Percentiles rank a stretch among this genome's conserved stretches.
These are phyloP conservation scores for Penicillium sp. DNA, from an alignment of 2,329 filamentous ascomycete genomes.

Conservation along the genomic window DNA sequence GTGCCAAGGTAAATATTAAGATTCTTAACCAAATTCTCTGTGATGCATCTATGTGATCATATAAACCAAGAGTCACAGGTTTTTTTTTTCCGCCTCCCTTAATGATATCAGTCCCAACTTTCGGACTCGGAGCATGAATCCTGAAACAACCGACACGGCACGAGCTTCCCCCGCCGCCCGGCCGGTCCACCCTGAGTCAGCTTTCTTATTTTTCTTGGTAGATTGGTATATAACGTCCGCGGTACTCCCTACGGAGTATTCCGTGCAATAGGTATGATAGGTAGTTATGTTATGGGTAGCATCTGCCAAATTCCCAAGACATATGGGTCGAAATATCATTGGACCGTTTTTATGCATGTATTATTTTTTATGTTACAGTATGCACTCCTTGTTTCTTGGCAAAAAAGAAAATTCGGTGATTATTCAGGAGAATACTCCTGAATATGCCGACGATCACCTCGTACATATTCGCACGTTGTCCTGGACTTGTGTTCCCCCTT, in stretches of 20 bases:
- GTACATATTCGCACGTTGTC: not conserved
- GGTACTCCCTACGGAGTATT: not conserved
- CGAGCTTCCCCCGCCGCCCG: conserved; percentile 15
- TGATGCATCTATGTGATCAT: too few species aligned
- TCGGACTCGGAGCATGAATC: conserved; percentile 24
- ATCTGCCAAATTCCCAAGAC: not conserved
- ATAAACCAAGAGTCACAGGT: too few species aligned
- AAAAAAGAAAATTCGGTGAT: not conserved
- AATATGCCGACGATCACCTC: conserved; percentile 9
- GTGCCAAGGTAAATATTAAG: too few species aligned
- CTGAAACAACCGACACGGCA: conserved; percentile 32
- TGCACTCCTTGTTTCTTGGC: conserved; percentile 4
- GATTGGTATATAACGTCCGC: too few species aligned
- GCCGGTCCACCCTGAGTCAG: conserved; percentile 21
- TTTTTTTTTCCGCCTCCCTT: not conserved
- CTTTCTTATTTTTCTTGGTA: not conserved
- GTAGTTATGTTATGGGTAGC: not conserved
- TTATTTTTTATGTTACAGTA: not conserved
- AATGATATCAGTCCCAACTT: conserved; percentile 8
- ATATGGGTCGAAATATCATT: not conserved
- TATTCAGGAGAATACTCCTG: conserved; percentile 6
- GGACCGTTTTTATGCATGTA: not conserved
- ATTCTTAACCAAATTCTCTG: too few species aligned
- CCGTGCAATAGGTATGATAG: not conserved
- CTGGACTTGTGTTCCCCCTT: not conserved